phyloP scores from a whole-genome alignment of 2,329 filamentous ascomycete genomes.

The Rutstroemia sp. region DNA sequence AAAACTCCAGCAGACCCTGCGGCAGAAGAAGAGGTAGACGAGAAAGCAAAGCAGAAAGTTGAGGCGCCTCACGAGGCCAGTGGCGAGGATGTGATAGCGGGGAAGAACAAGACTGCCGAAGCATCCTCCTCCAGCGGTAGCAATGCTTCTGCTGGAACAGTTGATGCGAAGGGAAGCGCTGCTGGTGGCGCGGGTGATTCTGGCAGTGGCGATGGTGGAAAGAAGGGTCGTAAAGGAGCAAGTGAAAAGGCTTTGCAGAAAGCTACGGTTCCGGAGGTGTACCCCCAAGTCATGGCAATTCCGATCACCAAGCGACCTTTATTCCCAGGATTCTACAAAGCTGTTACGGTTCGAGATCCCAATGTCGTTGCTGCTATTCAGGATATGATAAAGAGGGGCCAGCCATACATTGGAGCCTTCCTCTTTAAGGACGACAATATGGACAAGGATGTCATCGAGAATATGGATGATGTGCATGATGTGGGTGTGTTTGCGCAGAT shows the following conservation, averaged over 20 bases:
- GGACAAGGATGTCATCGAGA: constrained; percentile 90
- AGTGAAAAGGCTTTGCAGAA: constrained; percentile 76
- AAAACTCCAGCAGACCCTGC: constrained; percentile 34
- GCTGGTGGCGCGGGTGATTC: constrained; percentile 24
- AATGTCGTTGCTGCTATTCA: constrained; percentile 88
- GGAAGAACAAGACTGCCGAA: constrained; percentile 24
- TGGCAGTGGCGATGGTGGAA: constrained; percentile 50
- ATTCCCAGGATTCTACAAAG: constrained; percentile 98
- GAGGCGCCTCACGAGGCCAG: constrained; percentile 31
- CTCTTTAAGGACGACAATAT: constrained; percentile 93
- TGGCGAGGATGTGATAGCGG: constrained; percentile 37
- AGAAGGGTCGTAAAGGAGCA: constrained; percentile 61
- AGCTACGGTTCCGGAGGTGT: constrained; percentile 84
- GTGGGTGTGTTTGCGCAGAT: constrained; percentile 97
- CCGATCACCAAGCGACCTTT: constrained; percentile 89
- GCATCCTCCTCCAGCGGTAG: constrained; percentile 19
- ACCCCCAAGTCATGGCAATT: constrained; percentile 95
- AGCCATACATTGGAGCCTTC: constrained; percentile 96
- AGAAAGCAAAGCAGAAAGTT: constrained; percentile 29
- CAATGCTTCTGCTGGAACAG: constrained; percentile 21
- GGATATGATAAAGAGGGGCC: constrained; percentile 93
- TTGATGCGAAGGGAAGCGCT: constrained; percentile 24
- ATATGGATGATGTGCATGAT: constrained; percentile 84
- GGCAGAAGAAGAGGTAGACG: constrained; percentile 34
- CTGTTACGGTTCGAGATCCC: constrained; percentile 90